phyloP scores from a whole-genome alignment of 192 early-diverging fungal species.

The Podila minutissima region DNA sequence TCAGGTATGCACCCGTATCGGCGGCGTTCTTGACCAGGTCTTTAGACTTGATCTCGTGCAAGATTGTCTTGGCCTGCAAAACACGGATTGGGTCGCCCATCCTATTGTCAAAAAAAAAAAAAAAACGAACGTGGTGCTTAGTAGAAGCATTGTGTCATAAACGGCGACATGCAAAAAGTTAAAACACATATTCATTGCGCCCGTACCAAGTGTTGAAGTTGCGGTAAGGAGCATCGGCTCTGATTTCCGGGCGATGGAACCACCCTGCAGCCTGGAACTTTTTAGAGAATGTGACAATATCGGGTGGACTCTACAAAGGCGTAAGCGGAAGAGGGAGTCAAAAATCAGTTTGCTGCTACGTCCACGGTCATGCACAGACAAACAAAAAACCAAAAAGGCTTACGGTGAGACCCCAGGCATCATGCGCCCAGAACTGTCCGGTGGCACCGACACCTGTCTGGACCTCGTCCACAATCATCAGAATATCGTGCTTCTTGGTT shows the following conservation, averaged over 20 bases:
- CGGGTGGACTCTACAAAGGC: conserved; percentile 60
- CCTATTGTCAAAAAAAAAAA: conserved; percentile 20
- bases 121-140: not conserved
- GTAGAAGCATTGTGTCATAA: not conserved
- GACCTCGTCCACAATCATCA: conserved; percentile 85
- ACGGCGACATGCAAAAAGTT: not conserved
- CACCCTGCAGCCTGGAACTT: conserved; percentile 84
- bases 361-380: not conserved
- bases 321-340: no score
- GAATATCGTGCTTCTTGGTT: conserved; percentile 61
- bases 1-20: conserved; percentile 64
- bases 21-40: conserved; percentile 61
- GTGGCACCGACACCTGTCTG: conserved; percentile 81
- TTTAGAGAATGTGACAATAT: conserved; percentile 83
- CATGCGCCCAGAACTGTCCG: conserved; percentile 82
- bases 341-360: no score
- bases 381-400: not conserved
- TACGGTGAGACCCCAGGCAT: conserved; percentile 69
- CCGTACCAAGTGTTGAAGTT: conserved; percentile 77
- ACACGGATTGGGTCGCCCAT: conserved; percentile 77
- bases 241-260: conserved; percentile 66
- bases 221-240: conserved; percentile 70
- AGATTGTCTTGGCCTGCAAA: conserved; percentile 67
- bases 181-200: not conserved
- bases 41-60: conserved; percentile 66